Evolutionary conservation across 257 asterid genomes (phyloP).

Genomic region (Salvia splendens): DNA sequence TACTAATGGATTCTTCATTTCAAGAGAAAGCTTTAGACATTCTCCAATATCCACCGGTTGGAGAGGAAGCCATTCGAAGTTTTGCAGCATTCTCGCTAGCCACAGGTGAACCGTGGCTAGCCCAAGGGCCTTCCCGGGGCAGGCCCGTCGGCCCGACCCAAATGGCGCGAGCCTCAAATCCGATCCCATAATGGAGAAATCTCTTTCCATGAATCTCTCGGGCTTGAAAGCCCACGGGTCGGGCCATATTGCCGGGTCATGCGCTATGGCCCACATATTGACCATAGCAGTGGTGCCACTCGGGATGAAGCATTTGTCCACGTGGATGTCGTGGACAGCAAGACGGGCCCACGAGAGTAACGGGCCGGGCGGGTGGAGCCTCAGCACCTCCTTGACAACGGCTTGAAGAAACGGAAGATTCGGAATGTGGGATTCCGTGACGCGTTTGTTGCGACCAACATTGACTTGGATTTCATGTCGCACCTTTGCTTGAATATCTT

Average conservation of each 20-base stretch:
- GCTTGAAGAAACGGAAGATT: constrained; percentile 59
- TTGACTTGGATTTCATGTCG: constrained; percentile 46
- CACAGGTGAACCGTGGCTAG: constrained; percentile 59
- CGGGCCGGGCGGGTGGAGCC: constrained; percentile 75
- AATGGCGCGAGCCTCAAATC: constrained; percentile 82
- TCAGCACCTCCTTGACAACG: constrained; percentile 52
- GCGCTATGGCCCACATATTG: constrained; percentile 82
- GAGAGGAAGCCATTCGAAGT: constrained; percentile 50
- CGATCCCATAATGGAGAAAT: constrained; percentile 62
- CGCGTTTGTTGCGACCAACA: constrained; percentile 24
- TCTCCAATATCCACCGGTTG: constrained; percentile 48
- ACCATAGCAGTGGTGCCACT: constrained; percentile 76
- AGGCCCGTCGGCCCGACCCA: constrained; percentile 68
- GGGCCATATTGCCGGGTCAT: constrained; percentile 56
- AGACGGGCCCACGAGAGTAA: constrained; percentile 79
- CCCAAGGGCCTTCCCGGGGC: constrained; percentile 68
- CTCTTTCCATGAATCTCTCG: constrained; percentile 53
- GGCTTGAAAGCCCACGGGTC: constrained; percentile 63
- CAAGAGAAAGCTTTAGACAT: constrained; percentile 53
- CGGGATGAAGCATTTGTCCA: constrained; percentile 51
- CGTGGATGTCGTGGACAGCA: constrained; percentile 49
- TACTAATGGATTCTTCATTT: constrained; percentile 51
- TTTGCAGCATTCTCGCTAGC: constrained; percentile 59
- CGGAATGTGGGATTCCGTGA: constrained; percentile 47
- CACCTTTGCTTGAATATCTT: constrained; percentile 54